Percentiles rank a stretch among this genome's conserved stretches.
These are phyloP conservation scores for Solanum hybrid DNA, from an alignment of 305 asterid species.

Conservation along the genomic window DNA sequence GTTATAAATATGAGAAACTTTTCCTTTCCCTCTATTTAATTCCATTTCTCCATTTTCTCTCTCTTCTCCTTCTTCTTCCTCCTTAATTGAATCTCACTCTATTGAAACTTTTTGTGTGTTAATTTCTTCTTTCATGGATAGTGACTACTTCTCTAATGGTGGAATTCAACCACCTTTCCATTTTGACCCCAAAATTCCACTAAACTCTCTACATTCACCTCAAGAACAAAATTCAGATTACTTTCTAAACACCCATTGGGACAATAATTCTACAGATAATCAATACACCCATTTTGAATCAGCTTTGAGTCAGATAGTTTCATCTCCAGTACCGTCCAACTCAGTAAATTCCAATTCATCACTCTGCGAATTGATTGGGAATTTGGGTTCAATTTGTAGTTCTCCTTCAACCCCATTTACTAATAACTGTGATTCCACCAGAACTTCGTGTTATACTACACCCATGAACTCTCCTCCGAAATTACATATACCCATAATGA, in stretches of 20 bases:
- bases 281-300: constrained; percentile 48
- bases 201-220: constrained; percentile 17
- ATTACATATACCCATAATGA: constrained; percentile 19
- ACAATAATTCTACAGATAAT: constrained; percentile 26
- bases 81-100: neutral
- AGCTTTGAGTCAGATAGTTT: constrained; percentile 43
- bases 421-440: neutral
- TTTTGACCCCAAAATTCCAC: constrained; percentile 28
- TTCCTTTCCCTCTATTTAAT: neutral
- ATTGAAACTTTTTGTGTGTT: neutral
- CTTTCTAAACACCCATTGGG: constrained; percentile 36
- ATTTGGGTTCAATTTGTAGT: constrained; percentile 24
- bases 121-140: constrained; percentile 38
- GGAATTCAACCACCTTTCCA: constrained; percentile 32
- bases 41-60: neutral
- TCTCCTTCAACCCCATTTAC: constrained; percentile 15
- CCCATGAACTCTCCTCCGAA: constrained; percentile 32
- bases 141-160: constrained; percentile 41
- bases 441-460: constrained; percentile 13
- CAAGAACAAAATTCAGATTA: constrained; percentile 16
- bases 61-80: neutral
- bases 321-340: constrained; percentile 30
- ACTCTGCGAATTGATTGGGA: constrained; percentile 48
- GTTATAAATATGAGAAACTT: neutral
- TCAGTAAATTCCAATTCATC: constrained; percentile 8